Base-by-base conservation (phyloP, 208 protist genomes). In the Polymyxa betae region DNA sequence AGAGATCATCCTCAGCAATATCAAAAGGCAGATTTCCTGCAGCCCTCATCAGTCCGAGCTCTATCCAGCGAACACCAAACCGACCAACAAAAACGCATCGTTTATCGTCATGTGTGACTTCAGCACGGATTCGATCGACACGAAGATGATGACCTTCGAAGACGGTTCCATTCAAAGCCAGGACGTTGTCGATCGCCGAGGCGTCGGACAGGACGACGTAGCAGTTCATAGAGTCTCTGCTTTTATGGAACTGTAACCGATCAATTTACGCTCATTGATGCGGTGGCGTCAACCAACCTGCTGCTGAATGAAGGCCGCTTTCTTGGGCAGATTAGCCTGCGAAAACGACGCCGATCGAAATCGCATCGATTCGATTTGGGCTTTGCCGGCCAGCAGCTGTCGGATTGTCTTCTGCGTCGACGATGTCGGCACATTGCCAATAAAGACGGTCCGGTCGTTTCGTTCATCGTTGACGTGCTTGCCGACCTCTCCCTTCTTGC, bases 31-130 rank as follows among this genome's bases (percentile, higher is more conserved):
- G 72, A 43, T 82, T 82, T 35, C 72, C 72, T 82, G 72, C 35
- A n/a, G n/a, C n/a, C n/a, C n/a, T n/a, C n/a, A n/a, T n/a, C n/a
- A n/a, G n/a, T n/a, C n/a, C n/a, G 10, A 43, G 35, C 16, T 45
- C 5, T 20, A 43, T 20, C 35, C n/a, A 40, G 72, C 16, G 5
- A 35, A 82, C 72, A n/a, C 5, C 35, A 16, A 43, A 5, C 16
- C 72, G 72, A 82, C 72, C 72, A 43, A 82, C 72, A n/a, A 82
- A 82, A 35, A 35, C 72, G 72, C 72, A 82, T 82, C 72, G 72
- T 43, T 82, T 82, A 82, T 82, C 72, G 40, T 82, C 72, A 82
- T 82, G 72, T 16, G 40, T 12, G 5, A n/a, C n/a, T 45, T 82
- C 10, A 38, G 5, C n/a, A 20, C 72, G 16, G 12, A 82, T 43